Base-by-base conservation (phyloP, 2,329 filamentous ascomycete genomes). In the Phyllosticta citriasiana region DNA sequence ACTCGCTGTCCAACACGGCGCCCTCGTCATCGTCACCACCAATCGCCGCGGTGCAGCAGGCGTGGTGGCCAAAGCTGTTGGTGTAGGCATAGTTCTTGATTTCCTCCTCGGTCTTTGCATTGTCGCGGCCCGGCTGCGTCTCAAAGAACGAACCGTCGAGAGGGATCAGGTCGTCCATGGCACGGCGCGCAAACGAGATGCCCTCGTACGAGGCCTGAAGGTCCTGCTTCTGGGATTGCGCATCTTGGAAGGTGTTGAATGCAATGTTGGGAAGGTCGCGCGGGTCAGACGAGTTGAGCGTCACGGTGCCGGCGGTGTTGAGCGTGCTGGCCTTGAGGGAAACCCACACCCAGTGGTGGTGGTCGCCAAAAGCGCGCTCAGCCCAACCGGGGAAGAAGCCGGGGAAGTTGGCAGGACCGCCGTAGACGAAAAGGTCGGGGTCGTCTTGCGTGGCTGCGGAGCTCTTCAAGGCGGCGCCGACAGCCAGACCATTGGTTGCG, bases 251-350 rank as follows among this genome's bases (percentile, higher is more conserved):
- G 68, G 71, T 73, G 69, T 73, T 73, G 69, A 71, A 74, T 9
- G 66, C 66, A 65, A 89, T 87, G 5, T 80, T 70, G 0, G 88
- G 87, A 2, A 78, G 75, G 59, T 88, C 86, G 0, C 82, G 80
- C 0, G 87, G 86, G 67, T 89, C 81, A 0, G 80, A 73, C 0
- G 83, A 85, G 16, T 76, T 76, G 4, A 91, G 80, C 3, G 72
- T 79, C 3, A 91, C 86, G 1, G 79, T 81, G 8, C 88, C 88
- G 5, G 71, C 77, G 70, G 71, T 72, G 69, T 89, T 88, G 58
- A 82, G 80, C 0, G 85, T 80, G 66, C 87, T 85, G 0, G 82
- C 80, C 71, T 87, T 86, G 59, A 89, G 76, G 2, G 81, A 78
- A 10, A 73, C 72, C 79, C 79, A 81, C 12, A 75, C 73, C 73